Evolutionary conservation across 768 basidiomycete species (phyloP).

Genomic region (Serendipita sp.): DNA sequence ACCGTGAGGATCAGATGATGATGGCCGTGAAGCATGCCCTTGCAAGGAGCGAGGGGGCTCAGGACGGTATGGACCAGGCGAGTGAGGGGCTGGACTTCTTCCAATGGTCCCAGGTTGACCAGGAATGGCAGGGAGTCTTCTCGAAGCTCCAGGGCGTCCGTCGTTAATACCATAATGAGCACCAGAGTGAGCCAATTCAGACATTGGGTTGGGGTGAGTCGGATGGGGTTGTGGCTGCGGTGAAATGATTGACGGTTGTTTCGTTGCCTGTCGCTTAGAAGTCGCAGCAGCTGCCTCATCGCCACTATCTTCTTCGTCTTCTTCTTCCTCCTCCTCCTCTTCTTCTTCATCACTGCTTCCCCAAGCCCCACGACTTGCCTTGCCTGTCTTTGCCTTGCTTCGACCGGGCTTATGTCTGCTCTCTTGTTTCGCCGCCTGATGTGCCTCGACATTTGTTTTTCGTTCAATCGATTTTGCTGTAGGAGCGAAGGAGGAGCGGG

Average conservation of each 20-base stretch:
- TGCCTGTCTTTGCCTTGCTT: slow-evolving; percentile 23
- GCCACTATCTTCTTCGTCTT: slow-evolving; percentile 20
- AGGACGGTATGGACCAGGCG: not conserved
- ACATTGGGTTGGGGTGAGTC: slow-evolving; percentile 6
- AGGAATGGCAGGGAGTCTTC: slow-evolving; percentile 13
- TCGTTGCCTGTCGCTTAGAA: not conserved
- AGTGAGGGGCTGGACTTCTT: not conserved
- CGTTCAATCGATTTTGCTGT: slow-evolving; percentile 73
- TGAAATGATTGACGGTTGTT: not conserved
- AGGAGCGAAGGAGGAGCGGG: slow-evolving; percentile 77
- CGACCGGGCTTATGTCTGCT: slow-evolving; percentile 62
- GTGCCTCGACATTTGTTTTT: slow-evolving; percentile 67
- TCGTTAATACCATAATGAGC: not conserved
- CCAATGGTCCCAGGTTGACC: not conserved
- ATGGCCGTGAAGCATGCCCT: not conserved
- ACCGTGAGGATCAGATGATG: not conserved
- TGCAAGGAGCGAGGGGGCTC: not conserved
- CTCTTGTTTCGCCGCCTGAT: slow-evolving; percentile 66
- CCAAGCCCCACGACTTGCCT: slow-evolving; percentile 35
- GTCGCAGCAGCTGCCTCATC: slow-evolving; percentile 8
- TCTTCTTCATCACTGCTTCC: slow-evolving; percentile 69
- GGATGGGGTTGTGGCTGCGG: slow-evolving; percentile 5
- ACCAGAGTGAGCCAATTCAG: slow-evolving; percentile 3
- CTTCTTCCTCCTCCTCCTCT: slow-evolving; percentile 61
- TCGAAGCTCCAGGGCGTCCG: not conserved